Evolutionary conservation across 805 yeast genomes (phyloP).

Genomic region (Yarrowia hollandica): DNA sequence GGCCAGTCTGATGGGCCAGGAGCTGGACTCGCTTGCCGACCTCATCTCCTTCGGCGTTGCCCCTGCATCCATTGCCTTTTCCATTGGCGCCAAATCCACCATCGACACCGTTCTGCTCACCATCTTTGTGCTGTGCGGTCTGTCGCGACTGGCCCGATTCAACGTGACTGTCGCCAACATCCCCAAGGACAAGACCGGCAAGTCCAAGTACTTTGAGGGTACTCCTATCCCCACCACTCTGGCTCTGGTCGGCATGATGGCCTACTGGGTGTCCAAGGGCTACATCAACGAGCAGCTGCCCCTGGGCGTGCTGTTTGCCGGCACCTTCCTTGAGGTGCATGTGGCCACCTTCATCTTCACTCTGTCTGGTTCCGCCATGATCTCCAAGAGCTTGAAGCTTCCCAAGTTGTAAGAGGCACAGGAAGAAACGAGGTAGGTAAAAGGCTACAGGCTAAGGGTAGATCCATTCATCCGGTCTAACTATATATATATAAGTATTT

Average conservation of each 20-base stretch:
- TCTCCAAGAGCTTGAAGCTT: constrained; percentile 84
- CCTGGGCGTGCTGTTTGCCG: constrained; percentile 59
- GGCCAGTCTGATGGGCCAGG: constrained; percentile 94
- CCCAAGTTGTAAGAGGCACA: constrained; percentile 65
- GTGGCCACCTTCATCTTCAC: constrained; percentile 63
- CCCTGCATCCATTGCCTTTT: constrained; percentile 90
- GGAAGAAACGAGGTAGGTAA: background rate
- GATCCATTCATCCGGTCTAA: constrained; percentile 20
- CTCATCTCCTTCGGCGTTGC: constrained; percentile 92
- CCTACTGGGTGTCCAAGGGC: constrained; percentile 57
- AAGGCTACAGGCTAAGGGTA: background rate
- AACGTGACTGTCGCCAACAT: constrained; percentile 90
- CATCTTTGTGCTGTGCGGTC: constrained; percentile 88
- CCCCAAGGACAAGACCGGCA: constrained; percentile 87
- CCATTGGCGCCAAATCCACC: constrained; percentile 84
- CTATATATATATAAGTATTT: constrained; percentile 17
- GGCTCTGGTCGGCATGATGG: constrained; percentile 71
- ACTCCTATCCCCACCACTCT: constrained; percentile 92
- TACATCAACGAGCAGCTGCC: constrained; percentile 54
- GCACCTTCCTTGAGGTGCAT: constrained; percentile 70
- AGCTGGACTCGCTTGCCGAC: constrained; percentile 94
- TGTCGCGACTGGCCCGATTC: constrained; percentile 91
- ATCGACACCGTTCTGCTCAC: constrained; percentile 73
- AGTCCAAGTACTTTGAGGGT: constrained; percentile 91
- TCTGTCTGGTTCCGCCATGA: constrained; percentile 85